A percentile compares a stretch with the other conserved stretches of the same genome.
These are phyloP conservation scores for Gaeumannomyces tritici DNA, from an alignment of 2,329 filamentous ascomycete genomes.

Conservation along the genomic window DNA sequence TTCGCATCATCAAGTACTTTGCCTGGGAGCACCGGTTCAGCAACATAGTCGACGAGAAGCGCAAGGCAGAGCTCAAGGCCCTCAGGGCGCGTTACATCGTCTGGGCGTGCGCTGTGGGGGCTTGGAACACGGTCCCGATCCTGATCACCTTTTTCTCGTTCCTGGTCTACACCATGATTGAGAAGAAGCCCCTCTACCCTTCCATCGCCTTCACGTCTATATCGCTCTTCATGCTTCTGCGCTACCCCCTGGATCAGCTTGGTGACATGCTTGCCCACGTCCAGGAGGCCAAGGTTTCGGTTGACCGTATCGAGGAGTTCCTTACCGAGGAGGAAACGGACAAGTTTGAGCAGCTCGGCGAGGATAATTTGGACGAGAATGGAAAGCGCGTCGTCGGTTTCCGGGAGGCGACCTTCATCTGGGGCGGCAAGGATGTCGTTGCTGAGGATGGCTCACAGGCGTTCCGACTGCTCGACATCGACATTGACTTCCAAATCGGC, in stretches of 20 bases:
- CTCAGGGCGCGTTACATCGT: constrained; percentile 77
- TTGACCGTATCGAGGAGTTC: constrained; percentile 94
- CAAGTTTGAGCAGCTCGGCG: constrained; percentile 78
- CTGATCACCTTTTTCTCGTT: constrained; percentile 96
- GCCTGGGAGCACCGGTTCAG: constrained; percentile 94
- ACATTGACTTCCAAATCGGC: constrained; percentile 75
- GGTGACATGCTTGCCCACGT: constrained; percentile 99
- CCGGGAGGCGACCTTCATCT: constrained; percentile 75
- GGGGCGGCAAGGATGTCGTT: constrained; percentile 63
- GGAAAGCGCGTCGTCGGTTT: constrained; percentile 75
- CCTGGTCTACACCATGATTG: constrained; percentile 81
- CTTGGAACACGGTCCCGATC: constrained; percentile 94
- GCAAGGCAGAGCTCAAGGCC: constrained; percentile 65
- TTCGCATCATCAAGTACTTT: constrained; percentile 98
- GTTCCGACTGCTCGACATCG: constrained; percentile 74
- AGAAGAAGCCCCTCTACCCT: constrained; percentile 80
- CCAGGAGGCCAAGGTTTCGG: constrained; percentile 91
- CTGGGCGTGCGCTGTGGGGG: constrained; percentile 84
- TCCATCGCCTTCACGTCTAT: constrained; percentile 94
- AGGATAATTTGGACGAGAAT: constrained; percentile 57
- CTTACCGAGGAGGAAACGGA: constrained; percentile 89
- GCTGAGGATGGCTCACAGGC: constrained; percentile 58
- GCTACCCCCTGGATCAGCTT: constrained; percentile 87
- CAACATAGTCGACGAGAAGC: constrained; percentile 80
- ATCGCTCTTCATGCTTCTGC: constrained; percentile 87